These are phyloP conservation scores for Bremia lactucae DNA, from an alignment of 352 stramenopile species.

Conservation along the genomic window DNA sequence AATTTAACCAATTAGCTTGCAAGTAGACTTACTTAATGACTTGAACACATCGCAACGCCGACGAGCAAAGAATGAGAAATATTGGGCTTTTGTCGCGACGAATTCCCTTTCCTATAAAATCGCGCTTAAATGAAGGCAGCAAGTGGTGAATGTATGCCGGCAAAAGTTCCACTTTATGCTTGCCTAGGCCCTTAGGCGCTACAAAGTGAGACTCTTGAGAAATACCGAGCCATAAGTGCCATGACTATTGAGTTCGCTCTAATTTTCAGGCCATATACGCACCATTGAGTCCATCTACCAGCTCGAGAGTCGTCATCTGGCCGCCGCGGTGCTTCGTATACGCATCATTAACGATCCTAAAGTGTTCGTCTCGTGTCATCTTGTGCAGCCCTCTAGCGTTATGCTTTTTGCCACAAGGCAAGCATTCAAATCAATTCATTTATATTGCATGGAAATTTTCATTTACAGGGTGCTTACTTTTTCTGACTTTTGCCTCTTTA, in stretches of 20 bases:
- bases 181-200: conserved; percentile 47
- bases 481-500: conserved; percentile 49
- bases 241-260: neutral
- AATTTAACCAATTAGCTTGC: conserved; percentile 2
- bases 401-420: conserved; percentile 8
- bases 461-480: conserved; percentile 1
- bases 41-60: conserved; percentile 84
- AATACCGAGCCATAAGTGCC: conserved; percentile 2
- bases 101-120: conserved; percentile 67
- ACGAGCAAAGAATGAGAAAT: conserved; percentile 88
- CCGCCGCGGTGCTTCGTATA: conserved; percentile 68
- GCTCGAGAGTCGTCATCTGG: conserved; percentile 73
- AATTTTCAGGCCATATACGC: neutral
- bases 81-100: conserved; percentile 84
- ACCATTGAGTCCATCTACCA: conserved; percentile 73
- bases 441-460: neutral
- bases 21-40: conserved; percentile 83
- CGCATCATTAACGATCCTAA: conserved; percentile 72
- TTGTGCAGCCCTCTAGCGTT: conserved; percentile 67
- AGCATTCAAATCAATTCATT: neutral
- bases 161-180: conserved; percentile 68
- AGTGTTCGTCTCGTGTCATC: conserved; percentile 65
- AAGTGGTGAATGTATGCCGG: conserved; percentile 67
- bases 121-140: conserved; percentile 58
- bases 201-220: conserved; percentile 57